phyloP scores from a whole-genome alignment of 2,329 filamentous ascomycete species.

The Pseudopithomyces chartarum region DNA sequence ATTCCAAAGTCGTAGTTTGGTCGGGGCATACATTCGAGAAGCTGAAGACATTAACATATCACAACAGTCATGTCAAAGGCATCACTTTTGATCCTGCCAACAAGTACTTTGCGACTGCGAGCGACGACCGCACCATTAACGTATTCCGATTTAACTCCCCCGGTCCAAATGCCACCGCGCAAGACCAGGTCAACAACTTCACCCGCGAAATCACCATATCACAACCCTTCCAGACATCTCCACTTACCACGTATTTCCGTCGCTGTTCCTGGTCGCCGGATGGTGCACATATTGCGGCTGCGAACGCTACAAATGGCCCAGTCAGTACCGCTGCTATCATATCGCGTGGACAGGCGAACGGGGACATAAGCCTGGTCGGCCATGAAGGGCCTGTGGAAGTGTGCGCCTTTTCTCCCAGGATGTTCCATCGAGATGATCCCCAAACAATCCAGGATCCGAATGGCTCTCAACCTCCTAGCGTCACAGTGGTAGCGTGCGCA shows the following conservation, averaged over 20 bases:
- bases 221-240: constrained; percentile 85
- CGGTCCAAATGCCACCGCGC: constrained; percentile 85
- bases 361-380: constrained; percentile 95
- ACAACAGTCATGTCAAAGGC: constrained; percentile 97
- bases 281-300: constrained; percentile 93
- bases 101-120: constrained; percentile 98
- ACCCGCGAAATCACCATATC: constrained; percentile 90
- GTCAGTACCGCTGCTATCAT: constrained; percentile 98
- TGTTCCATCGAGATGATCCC: constrained; percentile 76
- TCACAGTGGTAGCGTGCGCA: constrained; percentile 95
- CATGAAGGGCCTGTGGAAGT: constrained; percentile 98
- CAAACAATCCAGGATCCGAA: constrained; percentile 56
- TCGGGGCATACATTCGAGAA: constrained; percentile 98
- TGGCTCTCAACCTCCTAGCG: constrained; percentile 54
- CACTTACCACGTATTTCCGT: constrained; percentile 94
- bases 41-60: constrained; percentile 87
- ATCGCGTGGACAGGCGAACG: constrained; percentile 88
- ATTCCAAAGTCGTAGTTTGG: constrained; percentile 98
- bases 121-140: constrained; percentile 95
- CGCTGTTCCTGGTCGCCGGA: constrained; percentile 98
- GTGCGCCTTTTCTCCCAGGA: constrained; percentile 90
- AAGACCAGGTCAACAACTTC: constrained; percentile 97
- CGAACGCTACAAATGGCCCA: constrained; percentile 95
- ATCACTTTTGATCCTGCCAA: constrained; percentile 98
- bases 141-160: constrained; percentile 92